Conservation (phyloP, 2,329 filamentous ascomycete genomes). For the Pleochaeta shiraiana region DNA sequence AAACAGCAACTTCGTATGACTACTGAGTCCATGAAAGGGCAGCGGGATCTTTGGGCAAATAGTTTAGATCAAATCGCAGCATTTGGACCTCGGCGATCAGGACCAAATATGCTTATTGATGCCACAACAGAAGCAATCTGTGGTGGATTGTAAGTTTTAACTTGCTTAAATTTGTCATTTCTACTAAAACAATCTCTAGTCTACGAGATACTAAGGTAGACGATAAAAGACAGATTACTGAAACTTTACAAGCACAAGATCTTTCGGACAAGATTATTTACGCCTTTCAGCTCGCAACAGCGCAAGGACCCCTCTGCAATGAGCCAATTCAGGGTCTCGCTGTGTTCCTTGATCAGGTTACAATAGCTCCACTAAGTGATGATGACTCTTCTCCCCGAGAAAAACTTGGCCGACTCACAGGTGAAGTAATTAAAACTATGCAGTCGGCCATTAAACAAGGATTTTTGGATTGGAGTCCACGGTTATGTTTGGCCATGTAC, state of each 20-base stretch:
- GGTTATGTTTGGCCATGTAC: constrained; percentile 96
- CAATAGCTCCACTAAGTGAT: constrained; percentile 32
- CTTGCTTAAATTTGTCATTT: neutral
- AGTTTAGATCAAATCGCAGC: constrained; percentile 64
- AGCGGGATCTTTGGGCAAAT: constrained; percentile 55
- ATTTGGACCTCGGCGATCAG: constrained; percentile 68
- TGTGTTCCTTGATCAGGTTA: constrained; percentile 67
- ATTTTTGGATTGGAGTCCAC: constrained; percentile 88
- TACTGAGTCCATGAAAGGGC: constrained; percentile 50
- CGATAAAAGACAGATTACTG: constrained; percentile 21
- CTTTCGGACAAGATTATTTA: constrained; percentile 82
- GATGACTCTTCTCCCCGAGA: constrained; percentile 34
- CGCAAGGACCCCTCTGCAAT: constrained; percentile 74
- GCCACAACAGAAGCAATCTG: constrained; percentile 50
- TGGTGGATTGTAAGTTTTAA: constrained; percentile 37
- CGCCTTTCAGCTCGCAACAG: constrained; percentile 80
- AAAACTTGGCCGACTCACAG: constrained; percentile 59
- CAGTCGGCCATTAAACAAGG: constrained; percentile 65
- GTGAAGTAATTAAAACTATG: constrained; percentile 79
- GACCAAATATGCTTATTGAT: constrained; percentile 80
- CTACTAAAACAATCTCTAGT: constrained; percentile 7
- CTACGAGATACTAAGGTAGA: constrained; percentile 13
- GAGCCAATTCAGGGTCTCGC: constrained; percentile 89
- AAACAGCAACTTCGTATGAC: constrained; percentile 44
- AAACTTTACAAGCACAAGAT: constrained; percentile 36